A percentile compares a stretch with the other conserved stretches of the same genome.
phyloP scores from a whole-genome alignment of 306 rosid genomes.

The Lithocarpus polystachyus region DNA sequence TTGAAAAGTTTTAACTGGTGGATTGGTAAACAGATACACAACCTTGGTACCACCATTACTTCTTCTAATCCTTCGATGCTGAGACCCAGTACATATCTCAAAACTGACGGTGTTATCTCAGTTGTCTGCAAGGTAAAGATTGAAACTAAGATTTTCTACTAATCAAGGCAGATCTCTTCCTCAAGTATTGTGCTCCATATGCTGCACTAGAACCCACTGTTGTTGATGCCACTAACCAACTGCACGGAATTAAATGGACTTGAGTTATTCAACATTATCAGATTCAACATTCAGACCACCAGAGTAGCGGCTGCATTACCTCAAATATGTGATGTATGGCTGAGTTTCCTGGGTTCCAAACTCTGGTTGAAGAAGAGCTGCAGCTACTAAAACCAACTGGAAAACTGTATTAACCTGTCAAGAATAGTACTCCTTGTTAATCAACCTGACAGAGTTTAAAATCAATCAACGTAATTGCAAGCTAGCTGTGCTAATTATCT shows the following conservation, averaged over 20 bases:
- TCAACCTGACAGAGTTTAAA: not conserved
- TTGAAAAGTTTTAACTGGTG: not conserved
- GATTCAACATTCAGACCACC: not conserved
- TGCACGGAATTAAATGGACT: slow-evolving; percentile 33
- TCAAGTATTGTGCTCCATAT: slow-evolving; percentile 52
- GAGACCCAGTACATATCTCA: not conserved
- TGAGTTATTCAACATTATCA: not conserved
- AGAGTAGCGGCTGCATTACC: slow-evolving; percentile 35
- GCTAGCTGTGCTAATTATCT: not conserved
- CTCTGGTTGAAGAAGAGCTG: slow-evolving; percentile 88
- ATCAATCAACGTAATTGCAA: not conserved
- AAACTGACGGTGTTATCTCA: not conserved
- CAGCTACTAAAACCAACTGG: slow-evolving; percentile 78
- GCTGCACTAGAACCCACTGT: slow-evolving; percentile 65
- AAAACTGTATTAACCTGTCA: slow-evolving; percentile 87
- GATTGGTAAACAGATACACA: too few relatives aligned
- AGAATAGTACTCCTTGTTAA: slow-evolving; percentile 12
- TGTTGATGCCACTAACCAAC: slow-evolving; percentile 92
- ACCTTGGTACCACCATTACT: too few relatives aligned
- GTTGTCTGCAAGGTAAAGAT: not conserved
- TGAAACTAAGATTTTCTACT: slow-evolving; percentile 18
- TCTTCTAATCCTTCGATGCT: not conserved
- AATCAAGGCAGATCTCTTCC: slow-evolving; percentile 29
- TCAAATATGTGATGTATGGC: slow-evolving; percentile 59
- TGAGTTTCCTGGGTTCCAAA: slow-evolving; percentile 76